Evolutionary conservation across 371 early-diverging fungal genomes (phyloP).

Genomic region (Zopfochytrium polystomum): DNA sequence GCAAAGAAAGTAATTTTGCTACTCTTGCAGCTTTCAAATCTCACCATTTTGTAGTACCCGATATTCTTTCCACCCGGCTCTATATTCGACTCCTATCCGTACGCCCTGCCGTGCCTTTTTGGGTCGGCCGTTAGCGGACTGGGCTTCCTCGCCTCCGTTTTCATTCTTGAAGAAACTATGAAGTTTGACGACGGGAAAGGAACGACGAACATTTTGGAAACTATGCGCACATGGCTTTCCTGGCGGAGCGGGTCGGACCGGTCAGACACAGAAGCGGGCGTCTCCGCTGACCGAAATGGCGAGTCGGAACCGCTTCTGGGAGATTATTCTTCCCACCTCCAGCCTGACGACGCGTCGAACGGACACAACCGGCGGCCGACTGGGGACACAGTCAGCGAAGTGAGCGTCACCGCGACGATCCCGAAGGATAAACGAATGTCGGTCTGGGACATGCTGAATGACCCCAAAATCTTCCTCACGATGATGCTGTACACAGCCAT

Average conservation of each 20-base stretch:
- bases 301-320: too few relatives aligned
- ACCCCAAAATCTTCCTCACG: conserved; percentile 12
- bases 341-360: too few relatives aligned
- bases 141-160: conserved; percentile 15
- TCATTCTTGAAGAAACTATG: conserved; percentile 28
- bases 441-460: conserved; percentile 2
- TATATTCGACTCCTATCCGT: conserved; percentile 29
- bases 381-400: too few relatives aligned
- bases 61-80: conserved; percentile 23
- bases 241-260: too few relatives aligned
- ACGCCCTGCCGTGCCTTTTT: conserved; percentile 27
- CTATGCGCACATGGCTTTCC: background rate
- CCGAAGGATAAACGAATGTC: too few relatives aligned
- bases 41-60: conserved; percentile 17
- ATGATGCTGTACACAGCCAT: conserved; percentile 19
- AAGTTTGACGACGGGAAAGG: background rate
- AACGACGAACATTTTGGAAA: conserved; percentile 7
- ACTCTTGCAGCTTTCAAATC: background rate
- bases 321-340: too few relatives aligned
- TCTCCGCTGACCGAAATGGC: too few relatives aligned
- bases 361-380: too few relatives aligned
- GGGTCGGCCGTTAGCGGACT: conserved; percentile 15
- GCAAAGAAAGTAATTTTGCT: conserved; percentile 5
- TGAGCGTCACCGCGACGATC: too few relatives aligned
- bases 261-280: too few relatives aligned